phyloP scores from a whole-genome alignment of 768 basidiomycete genomes.

The Termitomyces bulborhizus region DNA sequence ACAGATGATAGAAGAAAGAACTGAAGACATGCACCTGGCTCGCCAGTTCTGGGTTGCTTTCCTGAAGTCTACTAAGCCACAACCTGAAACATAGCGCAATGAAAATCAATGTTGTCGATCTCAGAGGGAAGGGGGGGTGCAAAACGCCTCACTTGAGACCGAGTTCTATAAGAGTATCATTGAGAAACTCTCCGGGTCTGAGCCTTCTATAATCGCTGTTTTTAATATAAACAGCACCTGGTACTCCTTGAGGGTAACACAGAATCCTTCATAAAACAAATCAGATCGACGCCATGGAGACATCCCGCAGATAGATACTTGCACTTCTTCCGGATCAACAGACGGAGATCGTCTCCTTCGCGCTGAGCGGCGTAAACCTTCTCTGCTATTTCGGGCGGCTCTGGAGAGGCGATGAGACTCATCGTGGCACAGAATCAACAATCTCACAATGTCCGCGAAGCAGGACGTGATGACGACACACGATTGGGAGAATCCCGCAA shows the following conservation, averaged over 20 bases:
- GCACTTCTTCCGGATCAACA: conserved; percentile 63
- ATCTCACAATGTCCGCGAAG: conserved; percentile 5
- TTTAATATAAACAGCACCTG: conserved; percentile 78
- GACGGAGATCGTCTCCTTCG: conserved; percentile 16
- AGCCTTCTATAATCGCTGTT: conserved; percentile 72
- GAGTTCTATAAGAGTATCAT: conserved; percentile 96
- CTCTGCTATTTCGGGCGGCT: background rate
- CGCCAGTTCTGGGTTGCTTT: conserved; percentile 51
- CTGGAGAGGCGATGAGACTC: background rate
- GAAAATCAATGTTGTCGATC: background rate
- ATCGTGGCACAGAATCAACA: background rate
- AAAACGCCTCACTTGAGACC: conserved; percentile 71
- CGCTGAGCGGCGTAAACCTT: conserved; percentile 11
- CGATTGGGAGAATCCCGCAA: conserved; percentile 1
- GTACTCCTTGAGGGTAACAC: conserved; percentile 63
- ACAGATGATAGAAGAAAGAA: conserved; percentile 97
- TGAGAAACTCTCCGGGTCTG: conserved; percentile 78
- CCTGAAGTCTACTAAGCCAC: conserved; percentile 59
- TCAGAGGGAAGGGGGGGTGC: background rate
- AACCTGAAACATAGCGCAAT: conserved; percentile 36
- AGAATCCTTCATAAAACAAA: conserved; percentile 46
- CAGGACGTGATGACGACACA: conserved; percentile 1
- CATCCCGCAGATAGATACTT: conserved; percentile 17
- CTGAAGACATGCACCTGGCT: conserved; percentile 87
- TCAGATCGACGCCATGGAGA: background rate